Base-by-base conservation (phyloP, 1,139 yeast genomes). In the Suhomyces taliae region DNA sequence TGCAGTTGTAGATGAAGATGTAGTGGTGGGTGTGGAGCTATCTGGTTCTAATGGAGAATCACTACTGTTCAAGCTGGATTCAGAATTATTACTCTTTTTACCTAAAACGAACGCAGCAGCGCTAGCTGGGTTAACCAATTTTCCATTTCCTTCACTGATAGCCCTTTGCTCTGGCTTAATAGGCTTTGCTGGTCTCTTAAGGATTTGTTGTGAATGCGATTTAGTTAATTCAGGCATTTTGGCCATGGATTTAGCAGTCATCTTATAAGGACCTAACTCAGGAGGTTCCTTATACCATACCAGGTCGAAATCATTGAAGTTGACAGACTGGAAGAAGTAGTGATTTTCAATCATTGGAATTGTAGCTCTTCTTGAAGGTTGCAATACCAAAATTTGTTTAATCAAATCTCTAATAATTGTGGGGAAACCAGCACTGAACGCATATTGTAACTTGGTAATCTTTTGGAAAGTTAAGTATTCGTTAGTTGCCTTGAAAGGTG, bases 231-330 rank as follows among this genome's bases (percentile, higher is more conserved):
- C 79, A 0, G 84, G 83, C 19, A 79, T 64, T 42, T 79, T 78
- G 71, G 76, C 74, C 85, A 81, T 81, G 2, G 82, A 70, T 55
- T 76, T 76, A 6, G 83, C 83, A 40, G 74, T 73, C 73, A 79
- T 74, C 51, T 76, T 71, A 8, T 74, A 75, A 0, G 97, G 96
- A 11, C 85, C 83, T 36, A 90, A 67, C 55, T 81, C 85, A 1
- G 99, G 99, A 3, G 90, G 89, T 2, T 75, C 71, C 0, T 67
- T 65, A 33, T 71, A 69, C 98, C 99, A 93, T 27, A 93, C 74
- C 52, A 71, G 70, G 40, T 78, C 76, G 47, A 76, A 76, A 56
- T 85, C 80, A 31, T 74, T 65, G 85, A 96, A 91, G 52, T 87
- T 75, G 12, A 85, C 66, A 6, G 73, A 77, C 40, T 78, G 75